These are phyloP conservation scores for Paratrypanosoma confusum DNA, from an alignment of 208 protist genomes.

Conservation along the genomic window DNA sequence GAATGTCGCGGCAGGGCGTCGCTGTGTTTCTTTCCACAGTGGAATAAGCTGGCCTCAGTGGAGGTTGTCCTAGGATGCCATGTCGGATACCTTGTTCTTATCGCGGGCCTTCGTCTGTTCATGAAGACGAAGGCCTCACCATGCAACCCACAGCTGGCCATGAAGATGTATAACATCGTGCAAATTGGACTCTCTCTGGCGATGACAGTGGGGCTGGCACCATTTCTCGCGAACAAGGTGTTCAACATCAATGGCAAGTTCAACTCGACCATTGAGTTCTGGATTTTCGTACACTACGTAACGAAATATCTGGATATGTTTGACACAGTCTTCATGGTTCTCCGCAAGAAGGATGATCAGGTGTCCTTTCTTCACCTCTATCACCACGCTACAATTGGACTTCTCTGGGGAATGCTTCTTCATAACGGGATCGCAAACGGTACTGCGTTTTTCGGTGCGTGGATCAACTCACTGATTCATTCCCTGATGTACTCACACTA, in stretches of 20 bases:
- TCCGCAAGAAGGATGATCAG: slow-evolving; percentile 78
- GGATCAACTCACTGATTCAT: slow-evolving; percentile 86
- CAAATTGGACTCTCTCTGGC: slow-evolving; percentile 66
- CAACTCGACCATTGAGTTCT: slow-evolving; percentile 55
- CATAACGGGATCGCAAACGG: slow-evolving; percentile 77
- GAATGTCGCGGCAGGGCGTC: slow-evolving; percentile 32
- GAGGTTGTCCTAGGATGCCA: slow-evolving; percentile 34
- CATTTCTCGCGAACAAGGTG: slow-evolving; percentile 30
- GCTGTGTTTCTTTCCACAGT: slow-evolving; percentile 56
- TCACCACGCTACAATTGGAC: slow-evolving; percentile 81
- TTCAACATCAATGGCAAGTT: slow-evolving; percentile 77
- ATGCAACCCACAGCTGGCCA: slow-evolving; percentile 24
- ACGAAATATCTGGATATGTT: slow-evolving; percentile 86
- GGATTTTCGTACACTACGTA: slow-evolving; percentile 79
- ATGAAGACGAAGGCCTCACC: slow-evolving; percentile 41
- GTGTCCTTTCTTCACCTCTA: slow-evolving; percentile 85
- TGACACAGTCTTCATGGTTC: slow-evolving; percentile 86
- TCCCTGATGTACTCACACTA: slow-evolving; percentile 90
- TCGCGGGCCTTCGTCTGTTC: slow-evolving; percentile 25
- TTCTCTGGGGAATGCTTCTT: slow-evolving; percentile 81
- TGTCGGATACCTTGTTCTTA: slow-evolving; percentile 48
- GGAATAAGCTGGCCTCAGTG: slow-evolving; percentile 50
- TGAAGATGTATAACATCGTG: slow-evolving; percentile 77
- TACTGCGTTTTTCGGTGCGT: slow-evolving; percentile 77
- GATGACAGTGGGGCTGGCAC: slow-evolving; percentile 63